Evolutionary conservation across 768 basidiomycete species (phyloP), one percentile per base, ranked within the genome.

Genomic region (Phaeotremella skinneri): DNA sequence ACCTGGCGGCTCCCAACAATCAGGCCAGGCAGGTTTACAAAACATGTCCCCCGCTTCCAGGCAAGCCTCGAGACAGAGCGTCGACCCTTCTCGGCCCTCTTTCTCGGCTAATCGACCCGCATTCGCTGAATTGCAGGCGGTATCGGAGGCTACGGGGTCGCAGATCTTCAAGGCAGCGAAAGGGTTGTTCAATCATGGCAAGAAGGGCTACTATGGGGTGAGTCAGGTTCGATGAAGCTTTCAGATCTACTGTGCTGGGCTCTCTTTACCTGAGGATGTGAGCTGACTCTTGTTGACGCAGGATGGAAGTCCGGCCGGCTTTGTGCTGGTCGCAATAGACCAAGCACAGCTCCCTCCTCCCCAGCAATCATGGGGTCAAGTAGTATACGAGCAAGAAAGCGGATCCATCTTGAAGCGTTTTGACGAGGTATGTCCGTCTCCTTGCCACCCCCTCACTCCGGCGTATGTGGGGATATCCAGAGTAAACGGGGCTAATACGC

Each of bases 221-320:
- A 71, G 72, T 72, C 16, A 3, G 3, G 3, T 17, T 29, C 27
- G 26, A 34, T 23, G 1, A 16, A 32, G 21, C 20, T 53, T 13
- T 20, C 23, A 29, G 50, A n/a, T n/a, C 26, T 27, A 7, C 21
- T 47, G 1, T 20, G 4, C 9, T 30, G 31, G 23, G 23, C 25
- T 37, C 17, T 37, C 34, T n/a, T 7, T 31, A 30, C 14, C 31
- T 52, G 49, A 53, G 23, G 45, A 32, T 41, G 2, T 14, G 16
- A 48, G 34, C 43, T 64, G 51, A 64, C 31, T 5, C 53, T 26
- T 7, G 14, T 26, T 47, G 42, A 30, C 43, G 39, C 59, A 78
- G 77, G 91, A 94, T 68, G 91, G 92, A 11, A 86, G 88, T 43
- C 87, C 88, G 56, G 79, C 81, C 2, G 90, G 91, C 2, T 92